Base-by-base conservation (phyloP, 2,329 filamentous ascomycete genomes). In the Talaromyces amestolkiae region DNA sequence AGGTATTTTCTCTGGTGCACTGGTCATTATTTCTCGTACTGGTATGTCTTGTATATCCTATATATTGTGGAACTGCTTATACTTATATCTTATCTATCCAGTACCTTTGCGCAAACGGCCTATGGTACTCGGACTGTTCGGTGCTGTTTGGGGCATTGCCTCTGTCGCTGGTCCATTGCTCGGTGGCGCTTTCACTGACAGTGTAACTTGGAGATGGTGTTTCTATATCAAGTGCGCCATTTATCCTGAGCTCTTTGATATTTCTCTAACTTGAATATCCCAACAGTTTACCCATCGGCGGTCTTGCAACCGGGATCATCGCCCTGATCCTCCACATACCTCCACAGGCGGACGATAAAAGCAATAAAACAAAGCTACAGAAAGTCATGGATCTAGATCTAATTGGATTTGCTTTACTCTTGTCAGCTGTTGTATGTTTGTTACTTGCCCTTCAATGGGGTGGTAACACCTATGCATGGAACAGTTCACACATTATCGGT, bases 71-170 rank as follows among this genome's bases (percentile, higher is more conserved):
- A 9, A 8, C 24, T 27, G 6, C 3, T 49, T 2, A 15, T 47
- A 37, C 22, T 49, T 8, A 61, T 27, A 24, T n/a, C 24, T 19
- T 13, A 9, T 33, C 11, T 3, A 19, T 33, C 7, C 11, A 62
- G 66, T 65, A 0, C 53, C 60, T 19, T 61, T 64, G 17, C 56
- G 43, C 7, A 60, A 64, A 35, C 53, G 65, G 8, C 63, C 65
- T 49, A 45, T 58, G 3, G 63, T 64, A 67, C 82, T 79, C 69
- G 82, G 82, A 1, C 19, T 83, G 22, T 78, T 84, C 49, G 82
- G 82, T 58, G 78, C 76, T 53, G 82, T 83, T 76, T 83, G 82
- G 68, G 80, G 81, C 3, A 78, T 84, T 61, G 81, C 82, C 5
- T 75, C 70, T 64, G 81, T 84, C 15, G 77, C 80, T 22, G 83